A percentile compares a stretch with the other conserved stretches of the same genome.
phyloP scores from a whole-genome alignment of 2,329 filamentous ascomycete species.

The Epichloe elymi region DNA sequence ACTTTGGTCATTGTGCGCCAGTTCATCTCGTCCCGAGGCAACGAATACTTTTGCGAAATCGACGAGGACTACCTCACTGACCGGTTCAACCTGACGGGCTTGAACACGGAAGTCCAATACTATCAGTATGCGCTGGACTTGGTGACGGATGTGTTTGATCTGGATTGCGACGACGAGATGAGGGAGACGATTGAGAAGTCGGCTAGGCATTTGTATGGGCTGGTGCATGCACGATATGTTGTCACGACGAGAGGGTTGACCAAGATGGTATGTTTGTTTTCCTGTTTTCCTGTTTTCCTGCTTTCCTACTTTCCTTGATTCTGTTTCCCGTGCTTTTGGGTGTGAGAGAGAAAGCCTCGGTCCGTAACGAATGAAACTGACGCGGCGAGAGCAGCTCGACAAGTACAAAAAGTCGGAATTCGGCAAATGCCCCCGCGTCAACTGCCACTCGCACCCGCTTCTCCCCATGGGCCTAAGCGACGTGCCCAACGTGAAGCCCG shows the following conservation, averaged over 20 bases:
- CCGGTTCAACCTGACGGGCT: conserved; percentile 91
- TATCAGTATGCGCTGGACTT: conserved; percentile 98
- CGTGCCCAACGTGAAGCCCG: conserved; percentile 71
- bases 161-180: conserved; percentile 98
- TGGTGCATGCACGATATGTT: conserved; percentile 93
- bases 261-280: conserved; percentile 65
- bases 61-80: conserved; percentile 98
- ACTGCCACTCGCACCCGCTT: conserved; percentile 86
- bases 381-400: conserved; percentile 54
- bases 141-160: conserved; percentile 94
- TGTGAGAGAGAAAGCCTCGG: neutral
- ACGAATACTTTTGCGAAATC: conserved; percentile 99
- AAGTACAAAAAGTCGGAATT: conserved; percentile 99
- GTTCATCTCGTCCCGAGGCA: conserved; percentile 96
- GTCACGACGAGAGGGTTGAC: conserved; percentile 86
- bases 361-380: neutral
- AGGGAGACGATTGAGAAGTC: conserved; percentile 97
- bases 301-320: neutral
- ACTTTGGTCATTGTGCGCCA: conserved; percentile 23
- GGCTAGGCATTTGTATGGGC: conserved; percentile 83
- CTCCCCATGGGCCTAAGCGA: conserved; percentile 92
- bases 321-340: neutral
- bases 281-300: neutral
- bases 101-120: conserved; percentile 96
- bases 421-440: conserved; percentile 91